These are phyloP conservation scores for Paratinospora sagittata DNA, from an alignment of 164 flowering plant species.

Conservation along the genomic window DNA sequence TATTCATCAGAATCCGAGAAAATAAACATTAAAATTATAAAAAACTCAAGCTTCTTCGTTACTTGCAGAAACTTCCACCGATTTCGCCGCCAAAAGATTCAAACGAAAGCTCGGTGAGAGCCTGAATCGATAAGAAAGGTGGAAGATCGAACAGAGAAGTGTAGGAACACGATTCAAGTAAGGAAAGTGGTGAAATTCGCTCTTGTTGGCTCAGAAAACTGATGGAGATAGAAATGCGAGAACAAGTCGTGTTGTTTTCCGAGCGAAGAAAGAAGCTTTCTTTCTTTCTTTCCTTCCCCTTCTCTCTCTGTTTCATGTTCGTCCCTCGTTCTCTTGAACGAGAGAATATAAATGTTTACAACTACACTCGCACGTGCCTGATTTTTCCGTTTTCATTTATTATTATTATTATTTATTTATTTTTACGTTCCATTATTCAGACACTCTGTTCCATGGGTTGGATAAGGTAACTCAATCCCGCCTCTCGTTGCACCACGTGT, in stretches of 20 bases:
- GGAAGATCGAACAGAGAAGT: neutral
- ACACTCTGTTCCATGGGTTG: neutral
- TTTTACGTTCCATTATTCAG: neutral
- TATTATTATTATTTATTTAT: neutral
- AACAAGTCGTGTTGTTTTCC: neutral
- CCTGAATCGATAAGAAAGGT: neutral
- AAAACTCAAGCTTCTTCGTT: neutral
- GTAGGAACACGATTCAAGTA: neutral
- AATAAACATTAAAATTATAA: neutral
- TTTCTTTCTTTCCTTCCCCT: neutral
- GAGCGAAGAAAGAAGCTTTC: neutral
- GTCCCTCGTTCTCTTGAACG: constrained; percentile 4
- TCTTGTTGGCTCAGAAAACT: no score
- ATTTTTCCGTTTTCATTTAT: neutral
- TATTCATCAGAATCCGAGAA: neutral
- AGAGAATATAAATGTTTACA: neutral
- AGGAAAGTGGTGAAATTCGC: neutral
- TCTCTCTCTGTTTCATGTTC: neutral
- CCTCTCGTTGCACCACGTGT: neutral
- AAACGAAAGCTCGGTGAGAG: neutral
- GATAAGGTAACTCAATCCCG: neutral
- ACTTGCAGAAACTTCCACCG: neutral
- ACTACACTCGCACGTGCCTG: neutral
- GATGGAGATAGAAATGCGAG: neutral
- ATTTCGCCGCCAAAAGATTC: constrained; percentile 2